These are phyloP conservation scores for Exophiala sideris DNA, from an alignment of 2,329 filamentous ascomycete genomes.

Conservation along the genomic window DNA sequence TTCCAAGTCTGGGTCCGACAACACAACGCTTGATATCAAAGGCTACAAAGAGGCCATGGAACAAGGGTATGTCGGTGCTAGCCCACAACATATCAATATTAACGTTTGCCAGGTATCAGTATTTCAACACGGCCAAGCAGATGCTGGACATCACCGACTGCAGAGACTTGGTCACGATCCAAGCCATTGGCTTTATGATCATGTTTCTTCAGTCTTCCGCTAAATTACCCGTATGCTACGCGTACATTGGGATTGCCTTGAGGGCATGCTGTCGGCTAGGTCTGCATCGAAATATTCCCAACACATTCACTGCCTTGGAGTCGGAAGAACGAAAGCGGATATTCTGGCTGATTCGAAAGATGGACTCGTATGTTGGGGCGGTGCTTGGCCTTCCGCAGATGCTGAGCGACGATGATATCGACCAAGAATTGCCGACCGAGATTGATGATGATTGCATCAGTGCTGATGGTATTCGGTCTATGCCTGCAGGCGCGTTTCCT, in stretches of 20 bases:
- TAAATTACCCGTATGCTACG: slow-evolving; percentile 74
- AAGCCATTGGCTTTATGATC: slow-evolving; percentile 75
- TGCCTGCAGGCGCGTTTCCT: slow-evolving; percentile 54
- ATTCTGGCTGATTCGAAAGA: slow-evolving; percentile 50
- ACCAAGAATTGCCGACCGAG: slow-evolving; percentile 46
- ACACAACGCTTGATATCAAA: slow-evolving; percentile 47
- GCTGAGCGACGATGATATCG: slow-evolving; percentile 50
- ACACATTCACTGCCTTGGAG: slow-evolving; percentile 66
- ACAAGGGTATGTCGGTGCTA: slow-evolving; percentile 48
- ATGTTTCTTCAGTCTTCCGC: slow-evolving; percentile 77
- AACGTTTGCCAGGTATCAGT: slow-evolving; percentile 60
- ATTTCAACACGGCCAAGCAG: slow-evolving; percentile 65
- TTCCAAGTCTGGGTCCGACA: slow-evolving; percentile 50
- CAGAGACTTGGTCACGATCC: slow-evolving; percentile 69
- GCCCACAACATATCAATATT: slow-evolving; percentile 4
- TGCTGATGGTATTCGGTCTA: slow-evolving; percentile 46
- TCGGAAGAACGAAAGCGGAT: slow-evolving; percentile 69
- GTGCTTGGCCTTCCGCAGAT: slow-evolving; percentile 48
- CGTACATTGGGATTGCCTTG: slow-evolving; percentile 74
- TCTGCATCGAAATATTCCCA: slow-evolving; percentile 68
- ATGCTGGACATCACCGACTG: slow-evolving; percentile 63
- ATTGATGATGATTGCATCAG: slow-evolving; percentile 49
- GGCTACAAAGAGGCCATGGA: slow-evolving; percentile 51
- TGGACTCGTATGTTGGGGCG: slow-evolving; percentile 51
- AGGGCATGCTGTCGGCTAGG: slow-evolving; percentile 74